Evolutionary conservation across 2,329 filamentous ascomycete genomes (phyloP).

Genomic region (Zalaria obscura): DNA sequence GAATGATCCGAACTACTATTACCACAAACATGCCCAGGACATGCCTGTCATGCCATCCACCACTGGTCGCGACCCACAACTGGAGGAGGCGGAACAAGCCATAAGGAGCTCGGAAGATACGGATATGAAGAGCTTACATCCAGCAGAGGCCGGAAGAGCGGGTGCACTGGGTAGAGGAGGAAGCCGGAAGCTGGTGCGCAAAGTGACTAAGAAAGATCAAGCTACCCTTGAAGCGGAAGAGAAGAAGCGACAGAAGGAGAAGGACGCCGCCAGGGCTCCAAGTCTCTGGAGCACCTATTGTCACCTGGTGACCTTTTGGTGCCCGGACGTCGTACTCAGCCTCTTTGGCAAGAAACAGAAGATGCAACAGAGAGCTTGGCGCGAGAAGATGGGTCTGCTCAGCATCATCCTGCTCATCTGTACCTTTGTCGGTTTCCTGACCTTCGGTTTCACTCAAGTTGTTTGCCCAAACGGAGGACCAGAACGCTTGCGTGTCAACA

Average conservation of each 20-base stretch:
- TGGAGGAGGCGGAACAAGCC: slow-evolving; percentile 42
- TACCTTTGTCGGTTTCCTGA: slow-evolving; percentile 82
- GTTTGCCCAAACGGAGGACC: slow-evolving; percentile 64
- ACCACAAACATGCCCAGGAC: slow-evolving; percentile 83
- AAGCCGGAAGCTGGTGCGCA: slow-evolving; percentile 35
- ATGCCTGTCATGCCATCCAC: slow-evolving; percentile 85
- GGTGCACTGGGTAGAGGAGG: slow-evolving; percentile 7
- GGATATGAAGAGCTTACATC: slow-evolving; percentile 33
- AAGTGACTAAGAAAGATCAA: slow-evolving; percentile 49
- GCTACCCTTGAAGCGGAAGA: slow-evolving; percentile 46
- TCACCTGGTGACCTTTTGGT: slow-evolving; percentile 87
- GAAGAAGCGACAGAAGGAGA: slow-evolving; percentile 34
- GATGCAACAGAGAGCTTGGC: slow-evolving; percentile 83
- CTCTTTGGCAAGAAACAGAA: slow-evolving; percentile 78
- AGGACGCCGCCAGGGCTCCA: slow-evolving; percentile 58
- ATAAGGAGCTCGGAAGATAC: slow-evolving; percentile 51
- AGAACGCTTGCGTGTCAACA: slow-evolving; percentile 61
- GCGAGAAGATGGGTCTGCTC: slow-evolving; percentile 94
- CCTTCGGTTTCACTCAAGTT: slow-evolving; percentile 84
- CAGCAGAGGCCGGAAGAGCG: slow-evolving; percentile 26
- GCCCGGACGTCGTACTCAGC: slow-evolving; percentile 66
- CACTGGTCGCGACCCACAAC: slow-evolving; percentile 79
- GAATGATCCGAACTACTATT: slow-evolving; percentile 90
- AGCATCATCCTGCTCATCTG: slow-evolving; percentile 86
- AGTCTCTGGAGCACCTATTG: slow-evolving; percentile 95